Conservation (phyloP, 164 flowering plant genomes). For the Magnolia kwangsiensis region DNA sequence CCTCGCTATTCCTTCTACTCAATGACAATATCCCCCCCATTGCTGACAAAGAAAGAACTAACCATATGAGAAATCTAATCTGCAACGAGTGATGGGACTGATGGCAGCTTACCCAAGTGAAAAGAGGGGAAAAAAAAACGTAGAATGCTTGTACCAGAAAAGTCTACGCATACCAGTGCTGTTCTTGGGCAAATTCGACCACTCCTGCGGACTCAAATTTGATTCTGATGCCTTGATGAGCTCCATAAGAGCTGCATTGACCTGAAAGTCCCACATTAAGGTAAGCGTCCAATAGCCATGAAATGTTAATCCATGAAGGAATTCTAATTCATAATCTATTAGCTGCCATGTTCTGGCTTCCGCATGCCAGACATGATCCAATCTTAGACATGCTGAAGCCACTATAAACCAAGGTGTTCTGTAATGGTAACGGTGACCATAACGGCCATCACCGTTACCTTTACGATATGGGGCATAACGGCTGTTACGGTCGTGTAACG, state of each 20-base stretch:
- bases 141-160: neutral
- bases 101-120: neutral
- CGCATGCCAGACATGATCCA: neutral
- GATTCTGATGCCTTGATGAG: conserved; percentile 69
- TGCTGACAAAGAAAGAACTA: neutral
- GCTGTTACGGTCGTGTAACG: too few relatives aligned
- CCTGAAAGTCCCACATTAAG: conserved; percentile 43
- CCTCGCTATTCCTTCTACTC: conserved; percentile 12
- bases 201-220: conserved; percentile 49
- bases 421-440: too few relatives aligned
- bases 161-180: conserved; percentile 35
- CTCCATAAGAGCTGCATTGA: conserved; percentile 76
- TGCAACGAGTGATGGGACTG: neutral
- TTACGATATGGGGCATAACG: too few relatives aligned
- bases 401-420: too few relatives aligned
- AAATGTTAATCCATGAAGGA: neutral
- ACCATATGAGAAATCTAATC: neutral
- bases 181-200: conserved; percentile 64
- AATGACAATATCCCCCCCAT: conserved; percentile 2
- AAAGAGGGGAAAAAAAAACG: neutral
- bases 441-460: too few relatives aligned
- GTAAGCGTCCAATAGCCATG: neutral
- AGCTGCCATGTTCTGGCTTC: too few relatives aligned
- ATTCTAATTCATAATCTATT: neutral
- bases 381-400: neutral